phyloP scores from a whole-genome alignment of 73 alveolate species.

The Uronychia binucleata region DNA sequence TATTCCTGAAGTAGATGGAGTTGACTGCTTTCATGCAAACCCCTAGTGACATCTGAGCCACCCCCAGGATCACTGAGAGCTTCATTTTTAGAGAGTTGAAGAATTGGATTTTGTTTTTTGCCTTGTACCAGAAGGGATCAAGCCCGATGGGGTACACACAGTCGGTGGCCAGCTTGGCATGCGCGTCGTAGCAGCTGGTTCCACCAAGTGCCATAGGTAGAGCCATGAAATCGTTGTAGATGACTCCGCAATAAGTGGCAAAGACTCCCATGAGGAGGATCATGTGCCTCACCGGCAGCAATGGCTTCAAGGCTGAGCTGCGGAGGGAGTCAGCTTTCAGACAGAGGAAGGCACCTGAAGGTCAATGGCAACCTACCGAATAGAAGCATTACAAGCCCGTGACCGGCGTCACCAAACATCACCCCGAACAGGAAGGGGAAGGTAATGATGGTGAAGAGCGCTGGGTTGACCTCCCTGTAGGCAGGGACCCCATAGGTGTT shows the following conservation, averaged over 20 bases:
- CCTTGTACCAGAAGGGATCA: slow-evolving; percentile 89
- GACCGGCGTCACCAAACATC: slow-evolving; percentile 99
- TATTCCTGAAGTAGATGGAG: slow-evolving; percentile 79
- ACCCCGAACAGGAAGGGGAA: slow-evolving; percentile 98
- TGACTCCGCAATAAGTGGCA: slow-evolving; percentile 93
- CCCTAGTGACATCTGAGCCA: slow-evolving; percentile 91
- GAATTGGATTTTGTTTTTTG: slow-evolving; percentile 80
- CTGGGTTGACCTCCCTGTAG: slow-evolving; percentile 98
- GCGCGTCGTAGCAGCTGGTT: slow-evolving; percentile 76
- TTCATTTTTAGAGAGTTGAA: slow-evolving; percentile 95
- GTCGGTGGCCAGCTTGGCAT: slow-evolving; percentile 35
- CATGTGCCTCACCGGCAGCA: slow-evolving; percentile 58
- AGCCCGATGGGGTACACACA: slow-evolving; percentile 87
- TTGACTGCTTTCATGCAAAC: slow-evolving; percentile 87
- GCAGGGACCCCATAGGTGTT: slow-evolving; percentile 97
- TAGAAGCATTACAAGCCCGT: slow-evolving; percentile 86
- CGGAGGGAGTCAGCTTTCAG: slow-evolving; percentile 19
- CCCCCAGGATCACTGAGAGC: slow-evolving; percentile 94
- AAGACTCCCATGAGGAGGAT: slow-evolving; percentile 93
- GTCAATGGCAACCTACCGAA: too few species aligned
- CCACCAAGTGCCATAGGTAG: slow-evolving; percentile 87
- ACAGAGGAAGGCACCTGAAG: slow-evolving; percentile 65
- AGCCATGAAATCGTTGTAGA: slow-evolving; percentile 96
- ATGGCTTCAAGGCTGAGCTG: slow-evolving; percentile 23
- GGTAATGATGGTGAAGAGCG: slow-evolving; percentile 89